Conservation (phyloP, 371 early-diverging fungal genomes). For the Mortierella sp. region DNA sequence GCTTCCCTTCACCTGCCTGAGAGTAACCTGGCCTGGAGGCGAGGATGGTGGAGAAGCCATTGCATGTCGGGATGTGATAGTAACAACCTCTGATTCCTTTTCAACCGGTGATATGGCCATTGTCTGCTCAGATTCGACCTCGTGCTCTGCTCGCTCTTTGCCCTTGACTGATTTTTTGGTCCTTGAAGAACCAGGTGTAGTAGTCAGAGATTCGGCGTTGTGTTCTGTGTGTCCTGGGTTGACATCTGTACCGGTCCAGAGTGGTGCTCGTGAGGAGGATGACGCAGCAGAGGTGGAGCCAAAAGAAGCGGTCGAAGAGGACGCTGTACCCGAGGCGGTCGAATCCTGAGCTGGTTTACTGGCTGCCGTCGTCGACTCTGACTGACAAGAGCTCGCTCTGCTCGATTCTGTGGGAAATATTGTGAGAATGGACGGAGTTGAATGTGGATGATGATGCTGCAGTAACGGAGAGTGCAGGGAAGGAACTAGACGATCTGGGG, state of each 20-base stretch:
- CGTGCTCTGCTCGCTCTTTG: slow-evolving; percentile 24
- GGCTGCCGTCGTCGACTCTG: slow-evolving; percentile 1
- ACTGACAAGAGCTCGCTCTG: not conserved
- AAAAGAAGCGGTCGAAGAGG: slow-evolving; percentile 19
- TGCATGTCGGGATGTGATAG: not conserved
- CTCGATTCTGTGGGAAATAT: too few species aligned
- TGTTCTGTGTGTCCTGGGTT: slow-evolving; percentile 6
- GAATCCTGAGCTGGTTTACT: not conserved
- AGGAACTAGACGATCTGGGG: slow-evolving; percentile 35
- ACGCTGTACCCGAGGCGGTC: slow-evolving; percentile 10
- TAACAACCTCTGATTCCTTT: not conserved
- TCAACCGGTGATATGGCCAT: too few species aligned
- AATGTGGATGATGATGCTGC: not conserved
- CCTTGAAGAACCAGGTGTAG: slow-evolving; percentile 3
- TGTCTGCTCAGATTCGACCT: not conserved
- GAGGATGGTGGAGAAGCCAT: slow-evolving; percentile 22
- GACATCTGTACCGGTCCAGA: not conserved
- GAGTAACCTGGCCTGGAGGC: slow-evolving; percentile 6
- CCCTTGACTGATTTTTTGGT: slow-evolving; percentile 12
- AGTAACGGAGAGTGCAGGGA: slow-evolving; percentile 20
- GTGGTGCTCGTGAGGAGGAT: slow-evolving; percentile 3
- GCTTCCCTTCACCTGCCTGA: not conserved
- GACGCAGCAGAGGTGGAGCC: slow-evolving; percentile 19
- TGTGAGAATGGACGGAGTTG: not conserved
- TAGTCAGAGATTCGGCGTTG: slow-evolving; percentile 1